Conservation (phyloP, 768 basidiomycete species). For the Albatrellus ellisii region DNA sequence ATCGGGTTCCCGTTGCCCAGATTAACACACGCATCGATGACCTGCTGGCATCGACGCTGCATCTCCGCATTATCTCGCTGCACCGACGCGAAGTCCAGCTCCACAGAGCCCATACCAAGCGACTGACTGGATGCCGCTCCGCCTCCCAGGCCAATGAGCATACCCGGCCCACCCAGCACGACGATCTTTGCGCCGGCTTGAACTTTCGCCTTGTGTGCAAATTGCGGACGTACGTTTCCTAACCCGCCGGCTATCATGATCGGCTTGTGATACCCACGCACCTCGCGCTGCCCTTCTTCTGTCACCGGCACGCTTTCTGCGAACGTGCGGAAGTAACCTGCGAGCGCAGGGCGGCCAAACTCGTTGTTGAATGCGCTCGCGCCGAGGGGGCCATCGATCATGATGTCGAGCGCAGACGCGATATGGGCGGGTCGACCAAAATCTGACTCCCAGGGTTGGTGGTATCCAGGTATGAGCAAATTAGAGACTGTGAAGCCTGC, state of each 20-base stretch:
- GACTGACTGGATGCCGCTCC: constrained; percentile 94
- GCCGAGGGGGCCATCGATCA: constrained; percentile 92
- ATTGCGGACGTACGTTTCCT: constrained; percentile 81
- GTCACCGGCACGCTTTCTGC: constrained; percentile 56
- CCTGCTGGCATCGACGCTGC: constrained; percentile 94
- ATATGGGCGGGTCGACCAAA: constrained; percentile 87
- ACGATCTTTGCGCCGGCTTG: constrained; percentile 75
- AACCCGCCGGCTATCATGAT: constrained; percentile 99
- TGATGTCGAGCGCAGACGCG: constrained; percentile 89
- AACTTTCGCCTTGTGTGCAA: constrained; percentile 70
- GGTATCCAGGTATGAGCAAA: constrained; percentile 80
- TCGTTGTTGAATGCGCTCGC: constrained; percentile 98
- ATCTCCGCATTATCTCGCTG: constrained; percentile 98
- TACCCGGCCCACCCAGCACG: constrained; percentile 89
- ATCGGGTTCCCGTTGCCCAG: constrained; percentile 58
- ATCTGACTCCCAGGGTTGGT: constrained; percentile 93
- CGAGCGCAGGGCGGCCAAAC: constrained; percentile 85
- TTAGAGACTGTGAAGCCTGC: constrained; percentile 90
- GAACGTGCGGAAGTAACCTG: constrained; percentile 95
- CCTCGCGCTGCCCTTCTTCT: constrained; percentile 35
- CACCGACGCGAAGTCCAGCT: constrained; percentile 94
- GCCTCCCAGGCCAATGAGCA: constrained; percentile 94
- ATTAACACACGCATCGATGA: constrained; percentile 83
- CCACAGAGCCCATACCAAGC: constrained; percentile 80
- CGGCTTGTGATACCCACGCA: constrained; percentile 97